Evolutionary conservation across 805 yeast species (phyloP), one percentile per base, ranked within the genome.

Genomic region (Metschnikowia bowlesiae): DNA sequence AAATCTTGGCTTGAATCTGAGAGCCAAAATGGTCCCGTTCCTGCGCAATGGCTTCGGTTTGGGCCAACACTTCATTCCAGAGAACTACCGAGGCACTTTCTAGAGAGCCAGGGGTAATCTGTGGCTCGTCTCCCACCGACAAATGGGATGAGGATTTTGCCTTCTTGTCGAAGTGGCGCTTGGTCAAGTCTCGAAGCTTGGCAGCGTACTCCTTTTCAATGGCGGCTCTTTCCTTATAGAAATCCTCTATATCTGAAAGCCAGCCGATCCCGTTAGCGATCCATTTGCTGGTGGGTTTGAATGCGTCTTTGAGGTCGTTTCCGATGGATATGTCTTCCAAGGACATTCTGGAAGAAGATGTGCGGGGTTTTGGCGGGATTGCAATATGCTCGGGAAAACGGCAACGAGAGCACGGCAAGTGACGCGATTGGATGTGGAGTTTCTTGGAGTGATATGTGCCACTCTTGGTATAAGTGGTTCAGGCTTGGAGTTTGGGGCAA

Each of bases 81-180:
- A 96, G 81, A 10, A 88, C 96, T 54, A 91, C 70, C 13, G 87
- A 76, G 0, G 97, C 96, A 55, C 87, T 79, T 63, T 94, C 98
- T 45, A 92, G 73, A 0, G 97, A 89, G 0, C 99, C 99, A 0
- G 99, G 98, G 0, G 99, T 94, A 39, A 88, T 80, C 39, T 83
- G 79, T 0, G 99, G 99, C 14, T 80, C 80, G 53, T 89, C 96
- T 28, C 99, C 99, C 2, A 94, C 99, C 40, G 91, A 82, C 30
- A 94, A 67, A 11, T 70, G 65, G 0, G 92, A 80, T 9, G 89
- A 74, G 14, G 75, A 67, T 55, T 82, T 81, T 44, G 96, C 85
- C 64, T 91, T 90, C 66, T 82, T 85, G 52, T 83, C 84, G 58
- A 89, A 83, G 54, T 83, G 87, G 52, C 83, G 88, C 46, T 82